phyloP scores from a whole-genome alignment of 192 early-diverging fungal genomes.

The Spizellomyces sp. region DNA sequence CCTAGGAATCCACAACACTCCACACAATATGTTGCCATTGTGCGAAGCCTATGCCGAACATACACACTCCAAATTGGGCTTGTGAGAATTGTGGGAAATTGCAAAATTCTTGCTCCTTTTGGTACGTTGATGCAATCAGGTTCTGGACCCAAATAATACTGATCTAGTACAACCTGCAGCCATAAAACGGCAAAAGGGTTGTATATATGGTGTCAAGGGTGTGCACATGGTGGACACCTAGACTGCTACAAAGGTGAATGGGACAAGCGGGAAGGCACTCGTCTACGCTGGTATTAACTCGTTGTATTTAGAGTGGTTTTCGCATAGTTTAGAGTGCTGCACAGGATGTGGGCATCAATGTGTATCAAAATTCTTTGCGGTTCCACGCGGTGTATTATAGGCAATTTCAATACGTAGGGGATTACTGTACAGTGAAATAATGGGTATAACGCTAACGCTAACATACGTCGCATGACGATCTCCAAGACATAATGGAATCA shows the following conservation, averaged over 20 bases:
- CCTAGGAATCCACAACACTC: conserved; percentile 71
- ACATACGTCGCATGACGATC: too few species aligned
- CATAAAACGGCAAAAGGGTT: conserved; percentile 71
- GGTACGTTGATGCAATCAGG: conserved; percentile 42
- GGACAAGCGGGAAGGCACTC: not conserved
- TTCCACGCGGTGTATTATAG: not conserved
- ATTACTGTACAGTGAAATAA: too few species aligned
- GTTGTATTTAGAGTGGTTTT: conserved; percentile 63
- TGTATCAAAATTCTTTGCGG: conserved; percentile 24
- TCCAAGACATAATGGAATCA: too few species aligned
- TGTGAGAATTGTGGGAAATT: conserved; percentile 72
- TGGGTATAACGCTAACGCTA: too few species aligned
- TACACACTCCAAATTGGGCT: conserved; percentile 55
- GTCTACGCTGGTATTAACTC: too few species aligned
- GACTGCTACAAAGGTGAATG: conserved; percentile 52
- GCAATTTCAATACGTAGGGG: too few species aligned
- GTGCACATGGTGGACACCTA: conserved; percentile 80
- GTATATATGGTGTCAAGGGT: conserved; percentile 80
- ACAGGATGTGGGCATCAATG: conserved; percentile 79
- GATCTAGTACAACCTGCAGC: conserved; percentile 39
- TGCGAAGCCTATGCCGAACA: conserved; percentile 57
- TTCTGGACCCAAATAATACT: not conserved
- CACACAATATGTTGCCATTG: conserved; percentile 71
- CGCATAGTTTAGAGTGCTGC: conserved; percentile 59
- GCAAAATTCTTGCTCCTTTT: conserved; percentile 68